Evolutionary conservation across 768 basidiomycete species (phyloP), one percentile per base, ranked within the genome.

Genomic region (Tricholoma hemisulphureum): DNA sequence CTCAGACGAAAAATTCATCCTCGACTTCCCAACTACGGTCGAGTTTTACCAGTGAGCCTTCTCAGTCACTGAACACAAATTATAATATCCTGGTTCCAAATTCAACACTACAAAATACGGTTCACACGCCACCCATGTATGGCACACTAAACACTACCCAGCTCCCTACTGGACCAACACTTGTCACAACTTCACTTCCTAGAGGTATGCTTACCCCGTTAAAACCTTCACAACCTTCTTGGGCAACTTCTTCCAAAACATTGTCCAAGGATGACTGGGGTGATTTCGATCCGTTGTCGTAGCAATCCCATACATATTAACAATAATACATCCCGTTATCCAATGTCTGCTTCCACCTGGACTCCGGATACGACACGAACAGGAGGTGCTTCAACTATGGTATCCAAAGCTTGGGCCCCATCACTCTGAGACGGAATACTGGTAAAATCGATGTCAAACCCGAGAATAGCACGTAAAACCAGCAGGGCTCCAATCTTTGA

Each of bases 221-320:
- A 16, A 85, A 79, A 67, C 84, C 85, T 28, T 67, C 81, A 26
- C 83, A 83, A 59, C 76, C 82, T 10, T 72, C 80, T 10, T 80
- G 83, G 65, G 69, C 45, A 54, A 63, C 58, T 51, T 59, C 64
- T 18, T 53, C 77, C 14, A 84, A 84, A 61, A 80, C 77, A 48
- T 63, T 80, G 13, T 80, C 84, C 29, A 88, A 87, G 63, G 80
- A 85, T 61, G 85, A 86, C 58, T 91, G 88, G 88, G 84, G 83
- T 21, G 91, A 90, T 68, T 93, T 93, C 67, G 91, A 93, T 75
- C 91, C 91, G 11, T 73, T 91, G 45, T 78, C 82, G 51, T 88
- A 71, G 60, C 32, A 23, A 34, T 39, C 35, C 10, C 34, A 46
- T 55, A 58, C 61, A 57, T 59, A 61, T 53, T 20, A 58, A 21